These are phyloP conservation scores for Geosiphon pyriformis DNA, from an alignment of 192 early-diverging fungal genomes.

Conservation along the genomic window DNA sequence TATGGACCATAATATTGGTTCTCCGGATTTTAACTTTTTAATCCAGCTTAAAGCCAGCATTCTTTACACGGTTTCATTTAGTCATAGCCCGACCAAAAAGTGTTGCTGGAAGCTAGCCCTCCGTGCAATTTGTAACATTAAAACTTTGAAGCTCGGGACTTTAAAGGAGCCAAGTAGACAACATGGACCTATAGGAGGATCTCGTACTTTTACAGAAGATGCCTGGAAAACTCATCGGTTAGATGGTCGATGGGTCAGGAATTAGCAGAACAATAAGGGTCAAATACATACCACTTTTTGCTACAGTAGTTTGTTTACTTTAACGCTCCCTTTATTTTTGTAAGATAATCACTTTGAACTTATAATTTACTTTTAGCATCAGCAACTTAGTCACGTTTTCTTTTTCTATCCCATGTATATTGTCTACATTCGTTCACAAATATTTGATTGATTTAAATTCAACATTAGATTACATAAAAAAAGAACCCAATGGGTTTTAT, in stretches of 20 bases:
- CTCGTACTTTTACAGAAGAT: background rate
- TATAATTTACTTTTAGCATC: no score
- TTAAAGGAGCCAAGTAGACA: background rate
- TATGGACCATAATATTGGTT: background rate
- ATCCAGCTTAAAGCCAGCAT: slow-evolving; percentile 10
- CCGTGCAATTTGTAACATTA: slow-evolving; percentile 10
- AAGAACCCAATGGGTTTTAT: no score
- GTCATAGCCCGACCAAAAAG: background rate
- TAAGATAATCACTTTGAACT: no score
- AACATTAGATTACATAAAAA: no score
- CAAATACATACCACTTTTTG: no score
- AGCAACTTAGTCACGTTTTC: no score
- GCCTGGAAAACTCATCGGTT: background rate
- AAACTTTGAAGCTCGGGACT: background rate
- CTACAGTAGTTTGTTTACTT: no score
- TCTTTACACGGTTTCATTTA: background rate
- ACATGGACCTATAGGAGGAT: background rate
- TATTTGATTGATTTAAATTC: no score
- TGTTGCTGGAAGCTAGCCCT: slow-evolving; percentile 15
- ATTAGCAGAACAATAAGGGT: no score
- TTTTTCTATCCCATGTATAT: no score
- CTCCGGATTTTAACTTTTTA: background rate
- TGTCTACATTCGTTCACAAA: no score
- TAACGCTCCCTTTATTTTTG: no score
- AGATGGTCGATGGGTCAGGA: background rate